Base-by-base conservation (phyloP, 441 rosid genomes). In the Arabidopsis lyrata region DNA sequence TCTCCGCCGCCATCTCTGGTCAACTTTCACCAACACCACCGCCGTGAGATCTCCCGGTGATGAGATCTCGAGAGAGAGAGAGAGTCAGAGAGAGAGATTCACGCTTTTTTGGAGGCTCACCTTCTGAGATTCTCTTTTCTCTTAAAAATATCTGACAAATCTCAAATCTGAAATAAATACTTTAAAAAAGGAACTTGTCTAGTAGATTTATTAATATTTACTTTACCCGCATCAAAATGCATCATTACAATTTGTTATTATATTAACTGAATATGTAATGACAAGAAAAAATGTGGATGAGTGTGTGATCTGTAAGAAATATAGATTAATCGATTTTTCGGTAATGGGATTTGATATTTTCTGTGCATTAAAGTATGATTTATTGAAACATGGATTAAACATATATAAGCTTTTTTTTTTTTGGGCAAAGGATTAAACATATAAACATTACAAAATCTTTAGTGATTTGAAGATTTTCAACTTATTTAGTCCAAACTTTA, bases 1-100 rank as follows among this genome's bases (percentile, higher is more conserved):
- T 58, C 76, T 77, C 80, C 42, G 76, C 64, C 74, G 70, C 63
- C 79, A 75, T 75, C 11, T 66, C 20, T 34, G 56, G 64, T 61
- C 74, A 73, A 59, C 55, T 16, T 9, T 68, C 31, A 41, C 39
- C 53, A 41, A 24, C 41, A 10, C 50, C 50, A 15, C 36, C 49
- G 39, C 32, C 50, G 13, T 18, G 55, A 45, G 68, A 63, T 24
- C 35, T 52, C 8, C 53, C 38, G 53, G 47, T 53, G 15, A 14
- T 45, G 18, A 20, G 20, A 45, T 38, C 42, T 38, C 42, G 20
- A 42, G 2, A 14, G 47, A 42, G 2, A 14, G 47, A 42, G 15
- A 41, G 2, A 14, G 49, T n/a, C 9, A 42, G 47, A 42, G 47
- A 42, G 47, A 42, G 47, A 42, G 61, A 52, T 56, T 67, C 78